Evolutionary conservation across 176 grass and related monocot species (phyloP), one percentile per base, ranked within the genome.

Genomic region (Avena sativa): DNA sequence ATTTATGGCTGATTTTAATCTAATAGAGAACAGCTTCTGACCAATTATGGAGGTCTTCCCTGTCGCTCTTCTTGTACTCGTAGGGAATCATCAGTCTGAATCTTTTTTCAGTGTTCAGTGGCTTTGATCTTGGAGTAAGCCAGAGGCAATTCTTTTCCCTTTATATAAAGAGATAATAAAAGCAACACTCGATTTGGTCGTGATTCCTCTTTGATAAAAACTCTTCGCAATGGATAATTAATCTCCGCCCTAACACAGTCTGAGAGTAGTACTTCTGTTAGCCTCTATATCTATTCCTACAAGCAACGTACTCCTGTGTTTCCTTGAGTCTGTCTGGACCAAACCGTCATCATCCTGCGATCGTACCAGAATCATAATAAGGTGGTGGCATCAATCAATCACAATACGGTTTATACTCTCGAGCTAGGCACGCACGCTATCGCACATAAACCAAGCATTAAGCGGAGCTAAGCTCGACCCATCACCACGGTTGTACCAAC

Each of bases 1-100:
- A 73, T 40, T 21, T 25, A 25, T 58, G 61, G 19, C 17, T 0
- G 10, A 1, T 83, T 87, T 64, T 47, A 66, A 79, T 71, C 5
- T 1, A 57, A 74, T 74, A 66, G 80, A 87, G 58, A 87, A 84
- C 15, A 74, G 79, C 48, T 47, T 44, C 49, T 65, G 64, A 64
- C 60, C 83, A 23, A 43, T 68, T 56, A 79, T 72, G 63, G 79
- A 13, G 44, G 50, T 49, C 51, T 58, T 3, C 15, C 44, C 60
- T 3, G 43, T 71, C 60, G 43, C 57, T 57, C 77, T 26, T 9
- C 59, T 34, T 34, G 32, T 34, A 34, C 32, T 34, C 32, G 4
- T 34, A 34, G 32, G 32, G 32, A 34, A 34, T 34, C 30, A 32
- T 32, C 32, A 34, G 32, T 34, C 32, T 34, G 32, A 34, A 34